Evolutionary conservation across 164 flowering plant genomes (phyloP), one percentile per base, ranked within the genome.

Genomic region (Magnolia kwangsiensis): DNA sequence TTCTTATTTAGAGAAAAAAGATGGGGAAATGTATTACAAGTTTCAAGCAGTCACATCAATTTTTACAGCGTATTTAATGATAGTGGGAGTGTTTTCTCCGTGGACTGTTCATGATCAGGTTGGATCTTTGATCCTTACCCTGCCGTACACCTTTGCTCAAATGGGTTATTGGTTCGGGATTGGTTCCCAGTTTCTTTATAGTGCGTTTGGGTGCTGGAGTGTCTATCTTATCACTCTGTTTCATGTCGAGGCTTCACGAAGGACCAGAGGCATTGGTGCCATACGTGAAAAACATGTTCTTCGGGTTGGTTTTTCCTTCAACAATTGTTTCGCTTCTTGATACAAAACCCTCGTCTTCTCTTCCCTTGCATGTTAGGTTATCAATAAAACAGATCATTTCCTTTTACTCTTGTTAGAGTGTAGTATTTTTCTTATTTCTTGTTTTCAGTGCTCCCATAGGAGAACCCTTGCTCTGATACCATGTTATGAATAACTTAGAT

Each of bases 71-170:
- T 55, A 16, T 55, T 55, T 11, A 55, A 8, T 9, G 61, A 55
- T 16, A 55, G 13, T 59, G 2, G 24, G 8, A 21, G 67, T 21
- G 27, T 20, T 64, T 19, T 64, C 27, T 64, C 24, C 1, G 24
- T 67, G 37, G 18, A 23, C 18, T 72, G 27, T 72, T 74, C 50
- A 50, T 49, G n/a, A n/a, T 51, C 64, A 75, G 77, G 77, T 75
- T 50, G 77, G 72, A 19, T 51, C 72, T 23, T 58, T 75, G 72
- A 51, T 75, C 21, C 72, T 75, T 19, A 75, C 77, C 24, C 72
- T 75, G 4, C 77, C 77, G 8, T 75, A 75, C 50, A 67, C 77
- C 7, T 75, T 75, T 51, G 61, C 77, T 7, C 77, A 75, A 68
- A 51, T 75, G 77, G 77, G 77, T 8, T 67, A 50, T 14, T 9